These are phyloP conservation scores for Trichosanthes truncata DNA, from an alignment of 306 rosid species.

Conservation along the genomic window DNA sequence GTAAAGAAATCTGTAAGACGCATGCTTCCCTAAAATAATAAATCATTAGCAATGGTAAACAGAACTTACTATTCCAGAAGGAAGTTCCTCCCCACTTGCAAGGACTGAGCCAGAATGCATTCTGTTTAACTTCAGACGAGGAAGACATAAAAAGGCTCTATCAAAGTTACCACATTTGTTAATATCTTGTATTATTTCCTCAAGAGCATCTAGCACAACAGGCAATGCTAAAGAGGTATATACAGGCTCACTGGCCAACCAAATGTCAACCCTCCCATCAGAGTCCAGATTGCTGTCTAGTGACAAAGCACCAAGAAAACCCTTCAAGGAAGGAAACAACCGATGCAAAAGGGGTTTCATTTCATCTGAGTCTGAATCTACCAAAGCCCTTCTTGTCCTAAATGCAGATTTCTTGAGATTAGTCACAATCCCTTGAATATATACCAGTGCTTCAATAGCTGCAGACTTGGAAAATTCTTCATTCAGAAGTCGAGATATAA, in stretches of 20 bases:
- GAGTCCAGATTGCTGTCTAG: conserved; percentile 33
- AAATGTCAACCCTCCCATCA: conserved; percentile 56
- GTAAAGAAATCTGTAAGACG: conserved; percentile 10
- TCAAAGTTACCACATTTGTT: conserved; percentile 38
- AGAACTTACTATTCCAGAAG: conserved; percentile 83
- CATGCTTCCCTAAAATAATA: conserved; percentile 2
- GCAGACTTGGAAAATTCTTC: conserved; percentile 38
- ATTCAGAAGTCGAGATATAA: conserved; percentile 42
- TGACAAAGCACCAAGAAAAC: conserved; percentile 50
- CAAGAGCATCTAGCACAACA: conserved; percentile 63
- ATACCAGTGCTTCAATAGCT: conserved; percentile 46
- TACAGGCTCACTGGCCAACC: conserved; percentile 55
- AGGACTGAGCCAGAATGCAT: conserved; percentile 77
- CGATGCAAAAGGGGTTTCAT: conserved; percentile 28
- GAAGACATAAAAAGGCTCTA: conserved; percentile 42
- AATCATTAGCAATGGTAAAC: conserved; percentile 15
- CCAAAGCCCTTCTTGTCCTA: conserved; percentile 47
- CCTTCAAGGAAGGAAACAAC: conserved; percentile 50
- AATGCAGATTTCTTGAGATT: conserved; percentile 50
- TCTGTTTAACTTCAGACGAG: conserved; percentile 65
- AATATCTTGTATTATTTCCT: conserved; percentile 41
- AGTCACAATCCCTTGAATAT: conserved; percentile 33
- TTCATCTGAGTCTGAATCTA: conserved; percentile 26
- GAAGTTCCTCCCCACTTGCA: conserved; percentile 91
- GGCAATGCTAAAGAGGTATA: conserved; percentile 68